phyloP scores from a whole-genome alignment of 1,284 basidiomycete species.

The Rhodotorula mucilaginosa region DNA sequence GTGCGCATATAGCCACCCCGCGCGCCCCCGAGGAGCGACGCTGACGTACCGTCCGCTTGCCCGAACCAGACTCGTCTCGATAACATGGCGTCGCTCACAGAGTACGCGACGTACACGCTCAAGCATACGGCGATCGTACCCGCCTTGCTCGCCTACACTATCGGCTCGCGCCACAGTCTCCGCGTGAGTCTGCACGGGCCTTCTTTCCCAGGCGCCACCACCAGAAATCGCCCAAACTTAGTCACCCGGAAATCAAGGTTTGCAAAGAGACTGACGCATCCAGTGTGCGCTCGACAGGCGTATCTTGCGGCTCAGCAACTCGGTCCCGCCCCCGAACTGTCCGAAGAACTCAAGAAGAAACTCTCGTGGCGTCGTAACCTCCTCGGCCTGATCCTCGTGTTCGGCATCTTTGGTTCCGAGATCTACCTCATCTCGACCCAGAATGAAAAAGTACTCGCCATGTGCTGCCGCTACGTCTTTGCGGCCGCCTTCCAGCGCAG shows the following conservation, averaged over 20 bases:
- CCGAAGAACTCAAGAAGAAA: constrained; percentile 14
- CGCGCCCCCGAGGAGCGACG: too few species aligned
- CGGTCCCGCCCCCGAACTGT: constrained; percentile 7
- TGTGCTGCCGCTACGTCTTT: constrained; percentile 17
- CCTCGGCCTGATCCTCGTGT: background rate
- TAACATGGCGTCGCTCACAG: background rate
- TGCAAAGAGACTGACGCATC: too few species aligned
- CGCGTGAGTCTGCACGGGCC: constrained; percentile 6
- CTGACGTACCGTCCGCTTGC: too few species aligned
- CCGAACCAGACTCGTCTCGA: background rate
- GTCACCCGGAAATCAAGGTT: background rate
- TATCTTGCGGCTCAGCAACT: constrained; percentile 22
- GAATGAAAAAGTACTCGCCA: constrained; percentile 7
- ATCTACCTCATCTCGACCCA: constrained; percentile 11
- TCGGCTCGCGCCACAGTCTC: constrained; percentile 17
- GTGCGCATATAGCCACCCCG: too few species aligned
- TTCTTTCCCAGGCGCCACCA: too few species aligned
- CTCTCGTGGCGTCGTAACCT: background rate
- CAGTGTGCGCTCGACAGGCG: constrained; percentile 1
- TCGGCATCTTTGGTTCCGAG: constrained; percentile 19
- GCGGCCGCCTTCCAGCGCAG: constrained; percentile 11
- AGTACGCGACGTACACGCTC: constrained; percentile 2
- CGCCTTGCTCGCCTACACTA: constrained; percentile 14
- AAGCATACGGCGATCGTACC: constrained; percentile 13
- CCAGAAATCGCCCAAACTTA: background rate